Percentiles rank a stretch among this genome's conserved stretches.
phyloP scores from a whole-genome alignment of 2,329 filamentous ascomycete genomes.

The Ceratocystis papillata region DNA sequence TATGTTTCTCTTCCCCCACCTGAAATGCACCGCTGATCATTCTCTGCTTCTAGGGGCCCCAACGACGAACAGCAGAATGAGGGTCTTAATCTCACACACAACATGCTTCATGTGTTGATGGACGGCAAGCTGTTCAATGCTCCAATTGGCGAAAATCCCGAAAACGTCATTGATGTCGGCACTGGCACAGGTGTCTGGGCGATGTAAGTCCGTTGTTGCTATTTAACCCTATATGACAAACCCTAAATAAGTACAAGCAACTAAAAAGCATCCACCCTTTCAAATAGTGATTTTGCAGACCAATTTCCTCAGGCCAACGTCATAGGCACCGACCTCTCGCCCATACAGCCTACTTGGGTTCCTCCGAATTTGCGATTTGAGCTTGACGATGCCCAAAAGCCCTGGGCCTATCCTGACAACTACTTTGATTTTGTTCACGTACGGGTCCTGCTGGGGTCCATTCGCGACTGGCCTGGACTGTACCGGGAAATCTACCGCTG shows the following conservation, averaged over 20 bases:
- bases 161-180: constrained; percentile 31
- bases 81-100: constrained; percentile 22
- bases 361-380: constrained; percentile 53
- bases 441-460: constrained; percentile 41
- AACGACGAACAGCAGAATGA: constrained; percentile 29
- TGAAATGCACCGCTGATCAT: not conserved
- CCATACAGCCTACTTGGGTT: constrained; percentile 44
- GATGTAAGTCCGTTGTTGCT: constrained; percentile 32
- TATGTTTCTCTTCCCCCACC: not conserved
- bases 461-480: constrained; percentile 45
- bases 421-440: constrained; percentile 51
- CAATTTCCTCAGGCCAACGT: constrained; percentile 37
- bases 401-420: constrained; percentile 38
- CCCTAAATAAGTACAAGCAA: not conserved
- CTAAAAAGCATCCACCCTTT: not conserved
- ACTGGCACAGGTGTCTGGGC: constrained; percentile 32
- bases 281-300: constrained; percentile 39
- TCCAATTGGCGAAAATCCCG: constrained; percentile 27
- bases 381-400: constrained; percentile 48
- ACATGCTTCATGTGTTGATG: constrained; percentile 22
- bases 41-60: constrained; percentile 24
- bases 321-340: constrained; percentile 47
- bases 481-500: constrained; percentile 42
- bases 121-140: constrained; percentile 24
- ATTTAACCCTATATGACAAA: not conserved